These are phyloP conservation scores for Ulota crispa DNA, from an alignment of 225 moss, liverwort and hornwort species.

Conservation along the genomic window DNA sequence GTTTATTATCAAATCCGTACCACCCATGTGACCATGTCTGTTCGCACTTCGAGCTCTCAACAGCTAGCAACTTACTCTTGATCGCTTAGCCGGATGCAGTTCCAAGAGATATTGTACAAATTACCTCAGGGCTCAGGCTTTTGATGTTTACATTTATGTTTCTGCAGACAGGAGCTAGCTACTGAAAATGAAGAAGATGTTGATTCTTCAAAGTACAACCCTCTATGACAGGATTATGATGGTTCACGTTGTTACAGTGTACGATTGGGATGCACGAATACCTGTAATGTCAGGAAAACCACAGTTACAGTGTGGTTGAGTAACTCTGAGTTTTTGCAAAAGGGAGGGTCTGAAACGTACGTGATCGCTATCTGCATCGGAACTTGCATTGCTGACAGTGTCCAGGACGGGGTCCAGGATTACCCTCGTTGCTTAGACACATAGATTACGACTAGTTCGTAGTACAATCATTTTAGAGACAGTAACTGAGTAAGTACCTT, in stretches of 20 bases:
- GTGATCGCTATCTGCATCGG: not conserved
- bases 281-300: not conserved
- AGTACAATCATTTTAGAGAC: not conserved
- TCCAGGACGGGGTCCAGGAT: not conserved
- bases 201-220: not conserved
- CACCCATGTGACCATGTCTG: not conserved
- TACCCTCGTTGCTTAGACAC: not conserved
- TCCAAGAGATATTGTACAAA: not conserved
- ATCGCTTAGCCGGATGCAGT: not conserved
- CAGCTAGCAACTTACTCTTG: not conserved
- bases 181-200: not conserved
- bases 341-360: not conserved
- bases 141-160: not conserved
- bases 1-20: not conserved
- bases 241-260: not conserved
- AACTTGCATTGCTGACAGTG: not conserved
- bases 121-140: not conserved
- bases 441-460: not conserved
- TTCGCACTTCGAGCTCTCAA: not conserved
- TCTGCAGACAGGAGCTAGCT: not conserved
- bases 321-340: not conserved
- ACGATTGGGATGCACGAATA: not conserved
- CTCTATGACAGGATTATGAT: not conserved
- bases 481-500: not conserved
- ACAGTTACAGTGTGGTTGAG: not conserved